Evolutionary conservation across 208 protist genomes (phyloP), one percentile per base, ranked within the genome.

Genomic region (Trypanosoma lewisi): DNA sequence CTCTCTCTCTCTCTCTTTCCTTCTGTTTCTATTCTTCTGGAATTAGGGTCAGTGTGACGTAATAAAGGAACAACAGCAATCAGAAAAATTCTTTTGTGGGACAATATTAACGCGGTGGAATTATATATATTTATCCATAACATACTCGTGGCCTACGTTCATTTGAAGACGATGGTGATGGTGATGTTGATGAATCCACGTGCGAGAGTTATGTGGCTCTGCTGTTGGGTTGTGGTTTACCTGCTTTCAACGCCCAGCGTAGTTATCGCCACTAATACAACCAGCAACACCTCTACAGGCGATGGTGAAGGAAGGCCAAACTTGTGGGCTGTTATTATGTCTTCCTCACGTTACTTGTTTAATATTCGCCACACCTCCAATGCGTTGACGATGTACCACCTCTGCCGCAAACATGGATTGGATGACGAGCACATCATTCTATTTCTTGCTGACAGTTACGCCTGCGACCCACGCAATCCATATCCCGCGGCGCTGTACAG

Each of bases 311-410:
- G 21, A 9, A 28, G 12, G 2, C 63, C 33, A 33, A 96, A 96
- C 60, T 94, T 95, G 49, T 98, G 97, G 96, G 97, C 93, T 5
- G 92, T 98, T 14, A 83, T 98, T 39, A 93, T 99, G 8, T 85
- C 80, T 23, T 97, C 97, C 4, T 98, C 95, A 2, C 80, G 96
- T 9, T 99, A 97, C 67, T 98, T 97, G 83, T 98, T 98, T 84
- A 99, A 99, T 80, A 98, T 99, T 70, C 83, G 98, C 19, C 98
- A 99, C 68, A 95, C 94, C 7, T 83, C 97, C 51, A 99, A 99
- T 69, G 90, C 96, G 16, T 80, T 99, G 4, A 87, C 86, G 28
- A 77, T 99, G 41, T 99, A 99, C 70, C 82, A 96, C 72, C 81
- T 93, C 0, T 89, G 98, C 31, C 98, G 98, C 17, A 69, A 91